Evolutionary conservation across 2,329 filamentous ascomycete species (phyloP), one percentile per base, ranked within the genome.

Genomic region (Aspergillus transmontanensis): DNA sequence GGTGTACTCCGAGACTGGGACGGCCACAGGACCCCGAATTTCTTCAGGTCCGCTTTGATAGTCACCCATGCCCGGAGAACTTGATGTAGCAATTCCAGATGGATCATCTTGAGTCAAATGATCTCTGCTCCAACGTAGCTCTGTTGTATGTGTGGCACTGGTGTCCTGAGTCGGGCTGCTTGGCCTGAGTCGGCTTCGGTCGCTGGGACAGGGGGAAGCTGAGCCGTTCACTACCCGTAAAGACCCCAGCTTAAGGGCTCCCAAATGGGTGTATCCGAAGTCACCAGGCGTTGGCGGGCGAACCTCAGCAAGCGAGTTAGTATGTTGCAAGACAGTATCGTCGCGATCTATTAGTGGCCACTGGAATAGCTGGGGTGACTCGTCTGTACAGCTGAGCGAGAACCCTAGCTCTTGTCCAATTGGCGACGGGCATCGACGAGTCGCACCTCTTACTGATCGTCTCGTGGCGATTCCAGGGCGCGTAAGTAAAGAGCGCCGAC

Each of bases 211-310:
- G 11, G 77, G 76, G 12, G 77, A 79, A n/a, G 69, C 69, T 26
- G 75, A 74, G 6, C 75, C 74, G 60, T 79, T 79, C 7, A 79
- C 77, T 9, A 79, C 75, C 26, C 77, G 75, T 34, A 79, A 59
- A n/a, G 77, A 78, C 11, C 77, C 77, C 28, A 77, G 64, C 56
- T 79, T 79, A n/a, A 79, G 68, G 7, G 72, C 72, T 21, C 77
- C 77, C n/a, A 79, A 63, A 61, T 79, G 77, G n/a, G 77, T 78
- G 61, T 79, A 79, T 50, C 68, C 73, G 54, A 68, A 70, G 46
- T 71, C 76, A 63, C 55, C 71, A 43, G 61, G 77, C 61, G 68
- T 77, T 62, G 61, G 65, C 55, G 64, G 74, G 54, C 69, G 73
- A 60, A 48, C 32, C 51, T 41, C 67, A 53, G 64, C 23, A 16